Base-by-base conservation (phyloP, 768 basidiomycete genomes). In the Trametes meyenii region DNA sequence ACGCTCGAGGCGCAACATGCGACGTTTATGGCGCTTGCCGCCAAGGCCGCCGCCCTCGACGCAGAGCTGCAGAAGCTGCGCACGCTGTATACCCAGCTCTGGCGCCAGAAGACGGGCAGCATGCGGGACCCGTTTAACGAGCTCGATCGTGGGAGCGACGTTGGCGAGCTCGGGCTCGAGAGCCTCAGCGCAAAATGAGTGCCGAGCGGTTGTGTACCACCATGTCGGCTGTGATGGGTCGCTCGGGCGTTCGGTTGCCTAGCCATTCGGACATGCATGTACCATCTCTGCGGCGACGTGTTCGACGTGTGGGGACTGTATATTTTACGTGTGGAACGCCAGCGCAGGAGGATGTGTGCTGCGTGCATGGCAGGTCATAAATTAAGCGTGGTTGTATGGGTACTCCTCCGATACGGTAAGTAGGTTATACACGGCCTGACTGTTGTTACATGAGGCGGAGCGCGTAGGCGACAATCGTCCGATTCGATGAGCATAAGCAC, bases 1-100 rank as follows among this genome's bases (percentile, higher is more conserved):
- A 89, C 91, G 6, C 79, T 94, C 36, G 89, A 92, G 70, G 87
- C 88, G 5, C 92, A 94, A 71, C 87, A 94, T 64, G 78, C 83
- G 19, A 87, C 85, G 5, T 93, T 92, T 73, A 81, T 92, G 24
- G 79, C 88, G 4, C 82, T 94, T 23, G 92, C 92, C 7, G 83
- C 81, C 62, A 90, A 86, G 73, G 89, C 89, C 2, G 90, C 92
- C 17, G 78, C 85, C 3, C 75, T 92, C 1, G 87, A 94, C 60
- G 81, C 82, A 2, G 89, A 92, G 66, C 71, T 94, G 24, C 87
- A 91, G 69, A 88, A 87, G 75, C 82, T 94, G 67, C 92, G 92
- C 71, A 73, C 77, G 11, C 70, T 88, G 12, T 92, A 92, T 65
- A 88, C 87, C 0, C 88, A 91, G 67, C 75, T 92, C 6, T 94